Evolutionary conservation across 2,329 filamentous ascomycete species (phyloP).

Genomic region (Fusarium paranaense): DNA sequence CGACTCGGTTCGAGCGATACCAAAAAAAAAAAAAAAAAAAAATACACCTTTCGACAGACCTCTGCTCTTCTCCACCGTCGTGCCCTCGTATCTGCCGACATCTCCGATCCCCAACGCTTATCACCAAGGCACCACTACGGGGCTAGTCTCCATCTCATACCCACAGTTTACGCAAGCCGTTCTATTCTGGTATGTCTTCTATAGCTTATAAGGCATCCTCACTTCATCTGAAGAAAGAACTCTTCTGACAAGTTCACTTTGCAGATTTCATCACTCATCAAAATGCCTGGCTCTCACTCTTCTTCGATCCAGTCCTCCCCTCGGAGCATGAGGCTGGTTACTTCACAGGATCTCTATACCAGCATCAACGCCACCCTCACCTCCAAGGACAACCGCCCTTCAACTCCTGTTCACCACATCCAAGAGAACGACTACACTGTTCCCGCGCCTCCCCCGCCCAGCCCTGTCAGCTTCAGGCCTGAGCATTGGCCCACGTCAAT

Average conservation of each 20-base stretch:
- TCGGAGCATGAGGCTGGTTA: slow-evolving; percentile 58
- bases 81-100: slow-evolving; percentile 8
- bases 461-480: slow-evolving; percentile 70
- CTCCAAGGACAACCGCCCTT: slow-evolving; percentile 55
- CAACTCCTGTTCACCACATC: slow-evolving; percentile 63
- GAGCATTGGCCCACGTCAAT: slow-evolving; percentile 64
- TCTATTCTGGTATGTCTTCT: slow-evolving; percentile 34
- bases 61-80: slow-evolving; percentile 16
- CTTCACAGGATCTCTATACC: slow-evolving; percentile 63
- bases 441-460: slow-evolving; percentile 73
- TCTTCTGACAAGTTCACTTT: slow-evolving; percentile 12
- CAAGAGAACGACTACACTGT: slow-evolving; percentile 71
- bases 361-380: slow-evolving; percentile 64
- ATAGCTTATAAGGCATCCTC: slow-evolving; percentile 26
- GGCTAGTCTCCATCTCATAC: slow-evolving; percentile 35
- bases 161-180: slow-evolving; percentile 44
- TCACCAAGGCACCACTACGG: slow-evolving; percentile 24
- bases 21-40: background rate
- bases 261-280: slow-evolving; percentile 27
- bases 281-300: slow-evolving; percentile 52
- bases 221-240: background rate
- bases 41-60: background rate
- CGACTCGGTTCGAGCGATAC: slow-evolving; percentile 11
- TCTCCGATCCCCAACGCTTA: slow-evolving; percentile 16
- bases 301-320: slow-evolving; percentile 60